Conservation (phyloP, 2,329 filamentous ascomycete species). For the Alternaria sp. region DNA sequence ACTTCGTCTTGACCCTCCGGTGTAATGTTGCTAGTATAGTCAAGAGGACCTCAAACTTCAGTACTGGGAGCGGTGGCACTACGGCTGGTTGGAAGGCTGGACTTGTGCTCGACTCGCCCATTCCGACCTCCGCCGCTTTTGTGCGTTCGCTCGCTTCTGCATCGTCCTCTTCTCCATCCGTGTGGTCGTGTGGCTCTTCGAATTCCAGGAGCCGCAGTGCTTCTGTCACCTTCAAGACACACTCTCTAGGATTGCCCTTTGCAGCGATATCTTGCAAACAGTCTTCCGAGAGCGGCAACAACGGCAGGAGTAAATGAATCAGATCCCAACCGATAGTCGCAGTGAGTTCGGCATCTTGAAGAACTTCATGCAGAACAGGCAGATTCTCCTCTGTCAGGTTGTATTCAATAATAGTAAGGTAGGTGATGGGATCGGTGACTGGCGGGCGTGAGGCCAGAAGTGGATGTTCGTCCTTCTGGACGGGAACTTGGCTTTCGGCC, state of each 20-base stretch:
- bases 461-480: conserved; percentile 53
- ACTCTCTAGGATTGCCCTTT: conserved; percentile 81
- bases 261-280: conserved; percentile 79
- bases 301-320: conserved; percentile 75
- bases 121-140: conserved; percentile 34
- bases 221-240: conserved; percentile 82
- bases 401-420: conserved; percentile 80
- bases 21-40: conserved; percentile 78
- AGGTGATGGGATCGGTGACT: conserved; percentile 75
- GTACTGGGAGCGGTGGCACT: conserved; percentile 53
- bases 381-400: conserved; percentile 73
- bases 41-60: conserved; percentile 74
- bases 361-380: conserved; percentile 72
- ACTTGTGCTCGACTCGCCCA: conserved; percentile 45
- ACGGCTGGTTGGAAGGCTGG: conserved; percentile 33
- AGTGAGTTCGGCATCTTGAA: conserved; percentile 74
- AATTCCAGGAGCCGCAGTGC: conserved; percentile 70
- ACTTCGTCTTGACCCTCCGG: conserved; percentile 77
- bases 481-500: conserved; percentile 41
- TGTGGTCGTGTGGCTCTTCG: conserved; percentile 62
- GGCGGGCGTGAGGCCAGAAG: conserved; percentile 68
- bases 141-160: conserved; percentile 17
- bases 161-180: conserved; percentile 53
- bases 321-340: conserved; percentile 86
- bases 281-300: conserved; percentile 71